Conservation (phyloP, 805 yeast genomes). For the Wickerhamomyces bisporus region DNA sequence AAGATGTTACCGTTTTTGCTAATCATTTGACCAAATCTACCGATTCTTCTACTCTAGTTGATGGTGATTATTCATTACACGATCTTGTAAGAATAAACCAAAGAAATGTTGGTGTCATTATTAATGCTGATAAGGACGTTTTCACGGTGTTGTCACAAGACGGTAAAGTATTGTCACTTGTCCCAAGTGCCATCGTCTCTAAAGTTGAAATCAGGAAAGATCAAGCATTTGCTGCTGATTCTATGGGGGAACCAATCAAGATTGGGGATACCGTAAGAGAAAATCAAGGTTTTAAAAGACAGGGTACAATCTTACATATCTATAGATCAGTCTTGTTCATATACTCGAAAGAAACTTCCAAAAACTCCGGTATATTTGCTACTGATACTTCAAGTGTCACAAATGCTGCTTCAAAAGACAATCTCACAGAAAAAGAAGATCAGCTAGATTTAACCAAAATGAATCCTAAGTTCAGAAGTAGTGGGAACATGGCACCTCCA, state of each 20-base stretch:
- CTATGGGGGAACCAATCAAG: slow-evolving; percentile 75
- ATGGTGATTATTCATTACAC: slow-evolving; percentile 78
- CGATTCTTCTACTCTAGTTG: slow-evolving; percentile 73
- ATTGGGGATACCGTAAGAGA: slow-evolving; percentile 95
- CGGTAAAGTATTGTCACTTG: slow-evolving; percentile 65
- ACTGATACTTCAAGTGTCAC: slow-evolving; percentile 69
- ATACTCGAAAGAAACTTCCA: slow-evolving; percentile 71
- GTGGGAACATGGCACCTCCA: slow-evolving; percentile 53
- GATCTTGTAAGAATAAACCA: slow-evolving; percentile 87
- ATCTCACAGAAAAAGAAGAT: slow-evolving; percentile 36
- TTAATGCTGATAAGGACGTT: slow-evolving; percentile 83
- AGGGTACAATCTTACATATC: slow-evolving; percentile 83
- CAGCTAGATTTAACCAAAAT: slow-evolving; percentile 69
- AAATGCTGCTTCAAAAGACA: slow-evolving; percentile 81
- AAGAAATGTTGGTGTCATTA: slow-evolving; percentile 81
- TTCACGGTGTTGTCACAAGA: slow-evolving; percentile 77
- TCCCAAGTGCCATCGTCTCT: slow-evolving; percentile 79
- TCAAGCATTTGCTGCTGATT: slow-evolving; percentile 82
- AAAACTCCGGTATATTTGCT: slow-evolving; percentile 89
- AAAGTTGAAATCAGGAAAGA: slow-evolving; percentile 61
- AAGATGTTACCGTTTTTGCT: slow-evolving; percentile 89
- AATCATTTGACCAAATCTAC: slow-evolving; percentile 86
- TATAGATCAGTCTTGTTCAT: slow-evolving; percentile 76
- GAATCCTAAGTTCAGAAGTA: slow-evolving; percentile 69
- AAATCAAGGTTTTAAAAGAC: slow-evolving; percentile 73